Percentiles rank a stretch among this genome's conserved stretches.
These are phyloP conservation scores for Cladorrhinum sp. DNA, from an alignment of 2,329 filamentous ascomycete species.

Conservation along the genomic window DNA sequence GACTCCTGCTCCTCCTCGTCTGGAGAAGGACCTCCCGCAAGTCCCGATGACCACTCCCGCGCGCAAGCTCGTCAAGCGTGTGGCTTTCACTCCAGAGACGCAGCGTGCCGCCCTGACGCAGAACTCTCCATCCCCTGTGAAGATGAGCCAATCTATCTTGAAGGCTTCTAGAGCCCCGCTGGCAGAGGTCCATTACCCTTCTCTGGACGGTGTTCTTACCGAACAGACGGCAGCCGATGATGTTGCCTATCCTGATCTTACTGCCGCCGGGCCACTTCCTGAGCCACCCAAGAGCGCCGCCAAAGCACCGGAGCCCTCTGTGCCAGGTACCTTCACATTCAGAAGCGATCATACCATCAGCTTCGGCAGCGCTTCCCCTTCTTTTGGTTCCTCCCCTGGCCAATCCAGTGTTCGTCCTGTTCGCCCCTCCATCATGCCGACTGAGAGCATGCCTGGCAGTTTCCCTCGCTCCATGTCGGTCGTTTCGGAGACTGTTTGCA, in stretches of 20 bases:
- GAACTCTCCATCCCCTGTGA: slow-evolving; percentile 56
- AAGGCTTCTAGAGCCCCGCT: slow-evolving; percentile 32
- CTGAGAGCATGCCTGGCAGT: slow-evolving; percentile 51
- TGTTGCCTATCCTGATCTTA: slow-evolving; percentile 27
- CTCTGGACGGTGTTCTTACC: slow-evolving; percentile 32
- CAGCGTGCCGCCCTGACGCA: slow-evolving; percentile 47
- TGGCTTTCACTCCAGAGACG: slow-evolving; percentile 74
- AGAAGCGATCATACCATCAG: slow-evolving; percentile 63
- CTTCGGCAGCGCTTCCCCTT: slow-evolving; percentile 48
- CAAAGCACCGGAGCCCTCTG: slow-evolving; percentile 34
- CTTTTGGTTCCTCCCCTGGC: slow-evolving; percentile 57
- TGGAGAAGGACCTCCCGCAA: slow-evolving; percentile 52
- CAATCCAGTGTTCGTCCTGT: slow-evolving; percentile 61
- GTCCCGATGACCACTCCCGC: slow-evolving; percentile 63
- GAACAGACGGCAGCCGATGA: slow-evolving; percentile 26
- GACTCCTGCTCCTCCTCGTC: slow-evolving; percentile 44
- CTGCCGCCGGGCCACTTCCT: slow-evolving; percentile 25
- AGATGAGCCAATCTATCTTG: slow-evolving; percentile 41
- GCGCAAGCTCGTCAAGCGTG: slow-evolving; percentile 65
- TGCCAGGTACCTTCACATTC: slow-evolving; percentile 61
- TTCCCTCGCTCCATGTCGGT: slow-evolving; percentile 42
- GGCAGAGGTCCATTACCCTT: slow-evolving; percentile 35
- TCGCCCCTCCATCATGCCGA: slow-evolving; percentile 47
- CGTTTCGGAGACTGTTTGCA: slow-evolving; percentile 12
- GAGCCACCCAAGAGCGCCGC: slow-evolving; percentile 26